Base-by-base conservation (phyloP, 305 asterid species). In the Ilex paraguariensis region DNA sequence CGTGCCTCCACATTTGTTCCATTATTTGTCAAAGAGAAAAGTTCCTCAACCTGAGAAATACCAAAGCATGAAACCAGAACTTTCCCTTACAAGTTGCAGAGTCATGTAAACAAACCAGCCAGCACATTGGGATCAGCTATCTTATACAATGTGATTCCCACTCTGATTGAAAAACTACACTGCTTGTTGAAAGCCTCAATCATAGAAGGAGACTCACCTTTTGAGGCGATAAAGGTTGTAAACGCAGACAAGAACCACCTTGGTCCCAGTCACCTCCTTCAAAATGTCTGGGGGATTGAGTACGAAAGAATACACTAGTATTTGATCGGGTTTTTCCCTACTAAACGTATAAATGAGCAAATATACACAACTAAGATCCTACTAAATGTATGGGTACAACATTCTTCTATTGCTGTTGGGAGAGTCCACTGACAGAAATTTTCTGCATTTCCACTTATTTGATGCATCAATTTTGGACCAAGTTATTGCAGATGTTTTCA, bases 261-360 rank as follows among this genome's bases (percentile, higher is more conserved):
- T 81, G 91, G 77, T 92, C 84, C 96, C 97, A 92, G 56, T 91
- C 97, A 56, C 97, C 98, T 70, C 95, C 95, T 80, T 92, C 96
- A 63, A 90, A 90, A 80, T 92, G 96, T 64, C 96, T 72, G 0
- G 98, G 98, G n/a, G 97, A 92, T 66, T 92, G 97, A 28, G 98
- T 84, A 63, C 97, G 86, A 59, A 92, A 87, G 73, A 81, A 80
- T 36, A 84, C 45, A 16, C 69, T 63, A 31, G 95, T 80, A 65
- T 63, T 78, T 39, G 82, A 81, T n/a, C 71, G 76, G 33, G 72
- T 73, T 56, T 69, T 76, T 68, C 77, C 77, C 73, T 90, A 80
- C 60, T n/a, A n/a, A n/a, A n/a, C n/a, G n/a, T n/a, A n/a, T n/a
- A 36, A 36, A 5, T 2, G 6, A 36, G 42, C 4, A 36, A 36